phyloP scores from a whole-genome alignment of 1,284 basidiomycete species.

The Coriolopsis trogii region DNA sequence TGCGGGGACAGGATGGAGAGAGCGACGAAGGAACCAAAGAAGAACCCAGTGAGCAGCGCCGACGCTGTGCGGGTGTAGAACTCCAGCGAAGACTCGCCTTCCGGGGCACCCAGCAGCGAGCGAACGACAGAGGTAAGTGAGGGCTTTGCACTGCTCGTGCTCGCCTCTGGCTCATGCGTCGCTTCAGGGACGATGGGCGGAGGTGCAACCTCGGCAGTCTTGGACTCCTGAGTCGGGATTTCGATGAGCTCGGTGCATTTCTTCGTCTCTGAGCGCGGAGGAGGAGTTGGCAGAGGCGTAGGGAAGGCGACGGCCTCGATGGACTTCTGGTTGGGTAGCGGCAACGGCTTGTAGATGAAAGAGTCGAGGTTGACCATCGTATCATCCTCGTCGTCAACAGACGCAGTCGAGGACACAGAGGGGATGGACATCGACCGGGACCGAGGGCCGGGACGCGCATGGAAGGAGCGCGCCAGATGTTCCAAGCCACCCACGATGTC shows the following conservation, averaged over 20 bases:
- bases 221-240: background rate
- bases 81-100: constrained; percentile 21
- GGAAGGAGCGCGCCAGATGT: constrained; percentile 40
- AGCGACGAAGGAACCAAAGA: constrained; percentile 40
- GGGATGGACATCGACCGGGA: constrained; percentile 14
- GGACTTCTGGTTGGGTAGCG: background rate
- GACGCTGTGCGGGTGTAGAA: constrained; percentile 37
- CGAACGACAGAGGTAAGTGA: constrained; percentile 5
- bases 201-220: background rate
- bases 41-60: constrained; percentile 39
- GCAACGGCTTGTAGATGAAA: constrained; percentile 7
- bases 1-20: constrained; percentile 39
- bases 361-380: constrained; percentile 17
- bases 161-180: background rate
- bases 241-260: background rate
- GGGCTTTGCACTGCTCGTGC: background rate
- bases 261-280: background rate
- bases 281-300: constrained; percentile 4
- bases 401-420: constrained; percentile 19
- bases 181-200: background rate
- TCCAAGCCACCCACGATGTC: constrained; percentile 54
- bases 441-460: constrained; percentile 22
- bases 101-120: constrained; percentile 8
- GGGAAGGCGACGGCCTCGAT: background rate
- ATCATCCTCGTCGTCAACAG: constrained; percentile 21